phyloP scores from a whole-genome alignment of 192 early-diverging fungal genomes.

The Anaeromyces robustus region DNA sequence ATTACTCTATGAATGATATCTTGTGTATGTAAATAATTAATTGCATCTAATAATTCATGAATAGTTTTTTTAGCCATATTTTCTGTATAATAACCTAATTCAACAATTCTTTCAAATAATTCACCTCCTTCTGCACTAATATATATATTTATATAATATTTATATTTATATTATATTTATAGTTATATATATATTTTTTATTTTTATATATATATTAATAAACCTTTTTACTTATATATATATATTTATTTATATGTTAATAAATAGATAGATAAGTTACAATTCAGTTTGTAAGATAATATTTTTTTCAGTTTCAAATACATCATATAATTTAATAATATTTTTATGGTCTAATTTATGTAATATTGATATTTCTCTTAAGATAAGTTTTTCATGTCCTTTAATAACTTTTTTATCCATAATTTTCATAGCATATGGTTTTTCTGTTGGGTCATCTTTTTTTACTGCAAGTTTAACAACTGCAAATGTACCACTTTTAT shows the following conservation, averaged over 20 bases:
- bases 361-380: neutral
- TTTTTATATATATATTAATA: too few species aligned
- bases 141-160: too few species aligned
- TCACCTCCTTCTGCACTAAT: neutral
- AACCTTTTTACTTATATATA: too few species aligned
- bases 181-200: too few species aligned
- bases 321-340: neutral
- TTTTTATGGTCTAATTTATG: neutral
- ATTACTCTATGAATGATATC: neutral
- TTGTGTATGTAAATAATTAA: neutral
- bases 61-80: constrained; percentile 25
- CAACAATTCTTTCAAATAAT: constrained; percentile 84
- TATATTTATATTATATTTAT: too few species aligned
- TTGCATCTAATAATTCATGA: neutral
- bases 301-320: neutral
- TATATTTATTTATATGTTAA: too few species aligned
- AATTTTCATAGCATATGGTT: neutral
- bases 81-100: constrained; percentile 57
- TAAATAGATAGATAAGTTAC: neutral
- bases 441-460: neutral
- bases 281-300: neutral
- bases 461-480: neutral
- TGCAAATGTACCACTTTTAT: neutral
- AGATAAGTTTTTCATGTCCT: neutral
- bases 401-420: neutral